A percentile compares a stretch with the other conserved stretches of the same genome.
phyloP scores from a whole-genome alignment of 805 yeast genomes.

The Suhomyces kilbournensis region DNA sequence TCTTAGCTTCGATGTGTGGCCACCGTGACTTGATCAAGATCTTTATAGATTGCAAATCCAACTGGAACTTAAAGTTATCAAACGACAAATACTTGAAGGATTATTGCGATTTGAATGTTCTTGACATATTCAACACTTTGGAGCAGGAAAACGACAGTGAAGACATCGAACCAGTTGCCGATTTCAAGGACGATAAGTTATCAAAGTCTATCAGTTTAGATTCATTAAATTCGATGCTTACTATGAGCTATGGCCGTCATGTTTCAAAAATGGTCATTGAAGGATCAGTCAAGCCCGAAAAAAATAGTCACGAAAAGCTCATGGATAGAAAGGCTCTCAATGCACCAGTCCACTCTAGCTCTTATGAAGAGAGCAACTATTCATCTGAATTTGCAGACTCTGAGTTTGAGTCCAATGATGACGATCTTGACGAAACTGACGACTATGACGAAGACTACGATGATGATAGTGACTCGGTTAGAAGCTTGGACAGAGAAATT shows the following conservation, averaged over 20 bases:
- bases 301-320: constrained; percentile 2
- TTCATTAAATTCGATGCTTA: constrained; percentile 39
- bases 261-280: constrained; percentile 39
- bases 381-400: constrained; percentile 30
- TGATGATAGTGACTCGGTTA: constrained; percentile 10
- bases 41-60: constrained; percentile 63
- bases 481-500: not conserved
- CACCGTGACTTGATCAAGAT: constrained; percentile 62
- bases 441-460: constrained; percentile 19
- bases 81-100: constrained; percentile 45
- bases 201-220: constrained; percentile 35
- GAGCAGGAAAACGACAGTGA: constrained; percentile 13
- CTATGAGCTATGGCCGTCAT: constrained; percentile 37
- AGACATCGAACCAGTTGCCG: constrained; percentile 6
- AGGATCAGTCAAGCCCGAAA: constrained; percentile 9
- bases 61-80: constrained; percentile 47
- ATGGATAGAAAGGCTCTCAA: constrained; percentile 9
- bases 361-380: constrained; percentile 9
- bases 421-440: constrained; percentile 31
- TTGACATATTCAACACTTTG: constrained; percentile 36
- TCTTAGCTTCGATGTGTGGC: constrained; percentile 78
- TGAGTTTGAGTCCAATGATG: constrained; percentile 33
- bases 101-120: constrained; percentile 44
- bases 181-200: constrained; percentile 16
- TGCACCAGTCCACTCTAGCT: not conserved